Evolutionary conservation across 1,284 basidiomycete genomes (phyloP).

Genomic region (Ganoderma meredithae): DNA sequence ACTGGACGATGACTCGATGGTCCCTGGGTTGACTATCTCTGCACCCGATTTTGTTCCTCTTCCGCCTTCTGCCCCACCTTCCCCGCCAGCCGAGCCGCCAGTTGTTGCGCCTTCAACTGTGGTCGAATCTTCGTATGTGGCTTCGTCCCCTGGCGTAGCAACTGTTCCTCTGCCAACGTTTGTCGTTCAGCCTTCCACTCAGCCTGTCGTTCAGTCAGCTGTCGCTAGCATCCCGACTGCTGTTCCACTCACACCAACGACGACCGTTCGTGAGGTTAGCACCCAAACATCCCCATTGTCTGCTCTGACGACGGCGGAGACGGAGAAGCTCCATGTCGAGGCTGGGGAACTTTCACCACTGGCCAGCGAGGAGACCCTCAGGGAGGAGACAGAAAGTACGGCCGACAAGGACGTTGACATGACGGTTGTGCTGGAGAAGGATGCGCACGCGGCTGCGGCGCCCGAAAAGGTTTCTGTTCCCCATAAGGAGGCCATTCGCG

Average conservation of each 20-base stretch:
- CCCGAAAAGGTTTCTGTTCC: background rate
- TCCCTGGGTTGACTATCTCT: slow-evolving; percentile 14
- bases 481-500: slow-evolving; percentile 19
- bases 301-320: background rate
- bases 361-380: slow-evolving; percentile 30
- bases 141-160: background rate
- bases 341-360: slow-evolving; percentile 29
- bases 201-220: background rate
- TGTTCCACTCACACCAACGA: background rate
- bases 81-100: background rate
- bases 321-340: slow-evolving; percentile 21
- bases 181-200: background rate
- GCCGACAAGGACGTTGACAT: background rate
- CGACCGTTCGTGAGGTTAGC: slow-evolving; percentile 12
- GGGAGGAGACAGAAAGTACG: slow-evolving; percentile 24
- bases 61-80: background rate
- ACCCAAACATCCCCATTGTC: slow-evolving; percentile 17
- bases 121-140: background rate
- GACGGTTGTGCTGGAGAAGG: background rate
- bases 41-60: background rate
- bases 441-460: background rate
- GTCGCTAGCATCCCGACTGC: background rate
- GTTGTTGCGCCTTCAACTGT: background rate
- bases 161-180: background rate
- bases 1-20: slow-evolving; percentile 9